A percentile compares a stretch with the other conserved stretches of the same genome.
Conservation (phyloP, 768 basidiomycete species). For the Tricholoma flavovirens region DNA sequence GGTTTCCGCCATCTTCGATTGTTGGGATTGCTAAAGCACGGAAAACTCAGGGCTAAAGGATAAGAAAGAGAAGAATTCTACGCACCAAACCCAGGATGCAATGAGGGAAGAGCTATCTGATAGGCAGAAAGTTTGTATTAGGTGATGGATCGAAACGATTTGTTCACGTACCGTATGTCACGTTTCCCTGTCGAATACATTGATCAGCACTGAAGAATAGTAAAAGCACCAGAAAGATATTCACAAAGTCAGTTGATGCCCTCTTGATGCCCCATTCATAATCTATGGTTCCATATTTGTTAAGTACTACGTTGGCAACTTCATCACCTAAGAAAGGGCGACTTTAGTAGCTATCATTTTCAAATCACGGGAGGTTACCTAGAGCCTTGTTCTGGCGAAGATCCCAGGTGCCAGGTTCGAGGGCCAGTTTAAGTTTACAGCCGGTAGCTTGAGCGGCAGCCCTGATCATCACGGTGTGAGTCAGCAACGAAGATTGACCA, state of each 20-base stretch:
- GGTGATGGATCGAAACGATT: neutral
- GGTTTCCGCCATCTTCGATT: constrained; percentile 66
- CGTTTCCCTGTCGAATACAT: constrained; percentile 48
- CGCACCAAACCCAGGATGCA: constrained; percentile 71
- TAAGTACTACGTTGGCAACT: constrained; percentile 54
- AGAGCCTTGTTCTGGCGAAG: constrained; percentile 32
- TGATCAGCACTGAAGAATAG: neutral
- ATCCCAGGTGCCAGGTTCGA: constrained; percentile 12
- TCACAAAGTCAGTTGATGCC: constrained; percentile 81
- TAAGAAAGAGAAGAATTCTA: neutral
- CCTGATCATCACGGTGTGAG: constrained; percentile 5
- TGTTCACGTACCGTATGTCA: constrained; percentile 55
- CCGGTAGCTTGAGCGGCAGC: constrained; percentile 20
- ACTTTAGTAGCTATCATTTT: neutral
- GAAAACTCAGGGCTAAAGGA: neutral
- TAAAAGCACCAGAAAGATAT: constrained; percentile 17
- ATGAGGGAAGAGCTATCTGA: constrained; percentile 48
- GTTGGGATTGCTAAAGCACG: constrained; percentile 64
- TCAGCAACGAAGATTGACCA: neutral
- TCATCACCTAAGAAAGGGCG: constrained; percentile 43
- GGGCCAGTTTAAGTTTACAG: constrained; percentile 14
- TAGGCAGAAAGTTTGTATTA: neutral
- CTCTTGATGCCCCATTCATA: constrained; percentile 61
- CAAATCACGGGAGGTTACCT: constrained; percentile 25
- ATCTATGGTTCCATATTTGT: constrained; percentile 58